phyloP scores from a whole-genome alignment of 2,329 filamentous ascomycete genomes.

The Nigrospora osmanthi region DNA sequence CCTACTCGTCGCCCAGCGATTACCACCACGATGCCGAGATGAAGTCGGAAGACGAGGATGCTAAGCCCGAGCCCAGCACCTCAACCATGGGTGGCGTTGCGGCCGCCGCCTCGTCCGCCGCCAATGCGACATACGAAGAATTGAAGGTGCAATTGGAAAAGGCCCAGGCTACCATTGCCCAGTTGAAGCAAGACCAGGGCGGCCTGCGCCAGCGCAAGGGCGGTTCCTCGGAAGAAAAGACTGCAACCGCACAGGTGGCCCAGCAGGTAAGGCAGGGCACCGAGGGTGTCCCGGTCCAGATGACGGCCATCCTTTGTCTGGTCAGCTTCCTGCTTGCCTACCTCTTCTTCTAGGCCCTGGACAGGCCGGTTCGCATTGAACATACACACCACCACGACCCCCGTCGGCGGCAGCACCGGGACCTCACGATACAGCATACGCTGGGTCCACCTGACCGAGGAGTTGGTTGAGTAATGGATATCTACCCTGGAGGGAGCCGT shows the following conservation, averaged over 20 bases:
- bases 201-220: constrained; percentile 76
- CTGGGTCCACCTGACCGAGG: too few relatives aligned
- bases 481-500: too few relatives aligned
- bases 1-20: constrained; percentile 34
- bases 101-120: constrained; percentile 37
- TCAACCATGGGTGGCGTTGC: constrained; percentile 23
- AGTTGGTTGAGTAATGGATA: too few relatives aligned
- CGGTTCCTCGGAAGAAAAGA: constrained; percentile 45
- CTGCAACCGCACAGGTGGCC: constrained; percentile 35
- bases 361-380: too few relatives aligned
- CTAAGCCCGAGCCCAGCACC: constrained; percentile 17
- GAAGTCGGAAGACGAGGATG: constrained; percentile 20
- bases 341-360: constrained; percentile 70
- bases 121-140: constrained; percentile 43
- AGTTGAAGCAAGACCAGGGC: constrained; percentile 56
- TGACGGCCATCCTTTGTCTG: constrained; percentile 77
- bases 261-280: constrained; percentile 49
- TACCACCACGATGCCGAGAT: constrained; percentile 24
- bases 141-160: constrained; percentile 66
- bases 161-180: constrained; percentile 65
- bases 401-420: too few relatives aligned
- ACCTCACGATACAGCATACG: too few relatives aligned
- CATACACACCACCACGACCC: too few relatives aligned
- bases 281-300: constrained; percentile 80
- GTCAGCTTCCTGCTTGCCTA: constrained; percentile 91